These are phyloP conservation scores for Onygena corvina DNA, from an alignment of 2,329 filamentous ascomycete species.

Conservation along the genomic window DNA sequence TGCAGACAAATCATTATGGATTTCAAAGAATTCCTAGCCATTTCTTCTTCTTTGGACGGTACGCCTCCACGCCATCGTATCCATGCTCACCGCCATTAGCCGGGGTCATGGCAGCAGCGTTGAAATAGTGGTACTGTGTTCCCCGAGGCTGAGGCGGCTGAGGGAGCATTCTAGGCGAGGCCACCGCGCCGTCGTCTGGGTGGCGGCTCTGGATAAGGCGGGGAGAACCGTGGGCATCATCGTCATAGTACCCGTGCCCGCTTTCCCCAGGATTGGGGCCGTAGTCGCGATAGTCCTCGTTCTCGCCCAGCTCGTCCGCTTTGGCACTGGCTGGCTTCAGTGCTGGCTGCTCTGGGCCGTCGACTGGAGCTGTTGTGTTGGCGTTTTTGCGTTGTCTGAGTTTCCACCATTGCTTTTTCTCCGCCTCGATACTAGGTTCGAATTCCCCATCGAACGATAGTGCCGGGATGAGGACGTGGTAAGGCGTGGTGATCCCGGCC, in stretches of 20 bases:
- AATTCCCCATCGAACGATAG: conserved; percentile 43
- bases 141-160: conserved; percentile 2
- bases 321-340: neutral
- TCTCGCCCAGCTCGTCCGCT: conserved; percentile 7
- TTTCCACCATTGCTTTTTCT: conserved; percentile 31
- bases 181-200: neutral
- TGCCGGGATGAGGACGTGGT: conserved; percentile 72
- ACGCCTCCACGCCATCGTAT: conserved; percentile 25
- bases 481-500: conserved; percentile 74
- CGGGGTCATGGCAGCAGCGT: conserved; percentile 8
- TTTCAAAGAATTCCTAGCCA: conserved; percentile 17
- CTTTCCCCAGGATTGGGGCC: conserved; percentile 7
- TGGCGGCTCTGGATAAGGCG: neutral
- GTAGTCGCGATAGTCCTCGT: conserved; percentile 8
- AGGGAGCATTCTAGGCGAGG: neutral
- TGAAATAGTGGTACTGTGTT: conserved; percentile 2
- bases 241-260: conserved; percentile 3
- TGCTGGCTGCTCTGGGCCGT: neutral
- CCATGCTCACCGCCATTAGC: conserved; percentile 13
- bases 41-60: conserved; percentile 21
- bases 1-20: neutral
- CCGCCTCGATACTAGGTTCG: conserved; percentile 26
- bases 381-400: conserved; percentile 16
- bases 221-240: neutral
- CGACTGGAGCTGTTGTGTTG: neutral